Base-by-base conservation (phyloP, 2,329 filamentous ascomycete genomes). In the Tolypocladium sp. region DNA sequence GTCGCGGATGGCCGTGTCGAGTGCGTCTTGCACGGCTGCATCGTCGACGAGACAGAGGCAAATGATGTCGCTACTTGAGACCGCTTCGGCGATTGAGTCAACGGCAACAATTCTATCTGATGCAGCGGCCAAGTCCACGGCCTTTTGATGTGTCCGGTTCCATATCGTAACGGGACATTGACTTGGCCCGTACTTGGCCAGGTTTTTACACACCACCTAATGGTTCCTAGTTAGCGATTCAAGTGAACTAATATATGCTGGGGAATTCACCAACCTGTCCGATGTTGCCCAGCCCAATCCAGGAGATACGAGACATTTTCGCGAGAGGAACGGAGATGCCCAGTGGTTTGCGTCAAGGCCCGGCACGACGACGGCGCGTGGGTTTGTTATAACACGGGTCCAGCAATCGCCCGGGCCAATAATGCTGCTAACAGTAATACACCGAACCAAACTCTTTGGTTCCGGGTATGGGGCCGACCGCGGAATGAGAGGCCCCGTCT, bases 101-200 rank as follows among this genome's bases (percentile, higher is more conserved):
- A 41, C 37, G 25, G 38, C 54, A 13, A n/a, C 54, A 4, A 56
- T 41, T 4, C 22, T n/a, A 0, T 56, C 54, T 9, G 54, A 56
- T 6, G 20, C 38, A 20, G 15, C 20, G 25, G 38, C 54, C 17
- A 56, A 17, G 37, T 42, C 54, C 2, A 5, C 38, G 35, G 54
- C 54, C 54, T 56, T 56, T 41, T 56, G 35, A n/a, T 33, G 54
- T 10, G 54, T 56, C 8, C 54, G 54, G 54, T 56, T 56, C 54
- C 54, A 56, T 7, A 44, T 1, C 35, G 37, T 41, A 1, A 56
- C 54, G 1, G 38, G 54, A 13, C 25, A 13, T 5, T 15, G 15
- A 4, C 33, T 22, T 1, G 54, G 35, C 9, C 38, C 38, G 37
- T 56, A 56, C 13, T 13, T 20, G 54, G 54, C 54, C 35, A 56